Percentiles rank a stretch among this genome's conserved stretches.
Evolutionary conservation across 768 basidiomycete genomes (phyloP).

Genomic region (Russula compacta): DNA sequence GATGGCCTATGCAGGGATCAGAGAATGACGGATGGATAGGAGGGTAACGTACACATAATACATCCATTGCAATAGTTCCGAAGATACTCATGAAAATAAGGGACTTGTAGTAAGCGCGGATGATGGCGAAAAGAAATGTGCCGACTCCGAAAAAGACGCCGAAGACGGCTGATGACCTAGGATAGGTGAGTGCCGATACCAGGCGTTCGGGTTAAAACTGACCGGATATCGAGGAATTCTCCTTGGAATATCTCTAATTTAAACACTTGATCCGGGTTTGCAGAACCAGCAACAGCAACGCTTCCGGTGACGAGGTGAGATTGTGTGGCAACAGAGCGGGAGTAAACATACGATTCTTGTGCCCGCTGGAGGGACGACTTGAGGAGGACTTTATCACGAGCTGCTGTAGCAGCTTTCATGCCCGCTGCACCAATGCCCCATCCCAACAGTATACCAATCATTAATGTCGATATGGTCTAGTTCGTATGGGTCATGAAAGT

Average conservation of each 20-base stretch:
- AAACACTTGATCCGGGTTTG: conserved; percentile 33
- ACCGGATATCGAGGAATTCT: conserved; percentile 39
- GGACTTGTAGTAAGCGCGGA: conserved; percentile 40
- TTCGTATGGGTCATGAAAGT: not conserved
- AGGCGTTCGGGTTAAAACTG: not conserved
- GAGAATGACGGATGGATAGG: not conserved
- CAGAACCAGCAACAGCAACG: conserved; percentile 28
- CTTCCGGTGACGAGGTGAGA: conserved; percentile 14
- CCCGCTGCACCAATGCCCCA: conserved; percentile 49
- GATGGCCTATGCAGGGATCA: conserved; percentile 26
- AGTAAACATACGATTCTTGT: conserved; percentile 25
- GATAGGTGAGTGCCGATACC: not conserved
- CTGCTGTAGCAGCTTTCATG: conserved; percentile 40
- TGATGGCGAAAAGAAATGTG: conserved; percentile 34
- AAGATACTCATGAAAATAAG: conserved; percentile 38
- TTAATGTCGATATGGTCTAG: conserved; percentile 35
- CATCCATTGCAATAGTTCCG: conserved; percentile 39
- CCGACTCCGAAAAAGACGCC: conserved; percentile 43
- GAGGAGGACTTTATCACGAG: conserved; percentile 29
- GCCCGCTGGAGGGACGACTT: conserved; percentile 25
- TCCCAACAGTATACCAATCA: conserved; percentile 39
- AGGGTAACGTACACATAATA: conserved; percentile 30
- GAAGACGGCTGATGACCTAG: conserved; percentile 36
- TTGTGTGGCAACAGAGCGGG: not conserved
- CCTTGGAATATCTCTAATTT: conserved; percentile 39